Base-by-base conservation (phyloP, 208 protist species). In the Acanthamoeba lenticulata region DNA sequence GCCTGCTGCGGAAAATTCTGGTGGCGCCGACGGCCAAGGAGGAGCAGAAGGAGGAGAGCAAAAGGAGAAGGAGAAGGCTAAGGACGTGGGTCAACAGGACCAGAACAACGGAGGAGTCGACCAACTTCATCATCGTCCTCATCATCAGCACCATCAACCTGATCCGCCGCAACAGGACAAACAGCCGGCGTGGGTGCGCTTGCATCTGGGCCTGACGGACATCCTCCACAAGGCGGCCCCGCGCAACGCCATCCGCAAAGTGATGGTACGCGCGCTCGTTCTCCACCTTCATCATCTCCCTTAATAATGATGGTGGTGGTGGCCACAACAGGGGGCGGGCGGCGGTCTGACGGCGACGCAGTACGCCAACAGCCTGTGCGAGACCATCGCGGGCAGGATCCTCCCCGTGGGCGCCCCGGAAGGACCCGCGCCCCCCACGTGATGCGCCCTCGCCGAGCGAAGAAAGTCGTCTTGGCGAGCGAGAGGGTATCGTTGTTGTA, bases 301-400 rank as follows among this genome's bases (percentile, higher is more conserved):
- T 60, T 27, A 27, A 60, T 11, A 27, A 21, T 21, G 72, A 44
- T 7, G 72, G 5, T 9, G 6, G 11, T 72, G 62, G 3, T 19
- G 13, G 27, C 38, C 15, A 19, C 2, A 72, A 38, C 2, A 38
- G 29, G 62, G 62, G 6, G 72, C 38, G 7, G 72, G 72, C 19
- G 72, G 72, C 21, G 24, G 72, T 49, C 34, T 83, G 40, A 49
- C 72, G 40, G 72, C 72, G n/a, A 11, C 72, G 40, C 72, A 83
- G 72, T 83, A 83, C 42, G 72, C 72, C 38, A 32, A 83, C 38
- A 83, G 72, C 72, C 24, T 83, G 38, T 83, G 72, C n/a, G 72
- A 83, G 11, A 29, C 72, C 38, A 83, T 83, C 40, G 42, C 40
- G 9, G 29, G 9, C 15, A 83, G n/a, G 72, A 27, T 49, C 72